Evolutionary conservation across 2,329 filamentous ascomycete genomes (phyloP).

Genomic region (Fonsecaea pugnacius): DNA sequence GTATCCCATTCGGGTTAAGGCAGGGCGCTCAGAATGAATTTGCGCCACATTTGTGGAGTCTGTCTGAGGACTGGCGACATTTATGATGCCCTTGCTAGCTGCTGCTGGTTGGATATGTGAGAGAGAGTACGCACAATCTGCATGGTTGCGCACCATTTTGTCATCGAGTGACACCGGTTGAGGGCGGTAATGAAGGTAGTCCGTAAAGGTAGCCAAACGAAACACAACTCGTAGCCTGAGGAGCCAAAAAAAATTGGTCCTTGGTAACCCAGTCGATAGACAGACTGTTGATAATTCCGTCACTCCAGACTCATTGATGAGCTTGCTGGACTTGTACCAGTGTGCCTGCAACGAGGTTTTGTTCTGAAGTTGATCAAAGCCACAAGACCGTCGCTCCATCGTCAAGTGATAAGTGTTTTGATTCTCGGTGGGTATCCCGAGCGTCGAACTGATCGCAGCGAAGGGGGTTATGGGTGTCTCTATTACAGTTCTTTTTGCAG

Average conservation of each 20-base stretch:
- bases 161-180: background rate
- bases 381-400: background rate
- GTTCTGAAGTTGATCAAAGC: background rate
- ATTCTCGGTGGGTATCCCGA: background rate
- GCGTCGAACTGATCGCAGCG: background rate
- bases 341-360: background rate
- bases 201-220: background rate
- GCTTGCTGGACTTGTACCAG: too few species aligned
- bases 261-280: background rate
- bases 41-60: background rate
- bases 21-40: background rate
- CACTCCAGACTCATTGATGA: too few species aligned
- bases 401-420: background rate
- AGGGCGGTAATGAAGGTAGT: background rate
- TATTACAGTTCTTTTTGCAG: constrained; percentile 35
- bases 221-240: background rate
- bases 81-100: background rate
- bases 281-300: background rate
- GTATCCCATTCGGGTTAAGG: background rate
- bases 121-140: background rate
- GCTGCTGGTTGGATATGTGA: background rate
- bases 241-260: background rate
- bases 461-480: background rate
- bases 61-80: background rate
- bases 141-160: background rate